Evolutionary conservation across 176 grass and related monocot species (phyloP), one percentile per base, ranked within the genome.

Genomic region (Bonia amplexicaulis): DNA sequence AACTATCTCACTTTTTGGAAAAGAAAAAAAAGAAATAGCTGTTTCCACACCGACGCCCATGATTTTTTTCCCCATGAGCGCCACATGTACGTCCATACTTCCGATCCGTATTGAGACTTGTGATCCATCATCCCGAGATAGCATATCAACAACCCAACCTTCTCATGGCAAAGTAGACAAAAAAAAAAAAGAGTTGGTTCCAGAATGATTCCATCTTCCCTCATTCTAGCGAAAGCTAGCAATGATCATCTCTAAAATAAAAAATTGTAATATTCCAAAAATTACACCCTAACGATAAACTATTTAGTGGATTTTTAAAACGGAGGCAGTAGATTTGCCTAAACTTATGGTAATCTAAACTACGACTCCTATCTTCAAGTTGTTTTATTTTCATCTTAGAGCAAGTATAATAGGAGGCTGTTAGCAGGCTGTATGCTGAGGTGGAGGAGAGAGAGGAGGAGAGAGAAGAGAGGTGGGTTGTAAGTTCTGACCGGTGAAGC

Each of bases 1-100:
- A 76, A 84, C 20, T 73, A 51, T 58, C 7, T 33, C 22, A 4
- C 39, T 23, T 15, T 76, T 13, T 76, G 3, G 37, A 8, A 15
- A 47, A 42, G 9, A 75, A 67, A 6, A 67, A 6, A 76, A 75
- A 70, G 40, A 45, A 27, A 25, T 69, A 44, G 3, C 42, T 3
- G 31, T 81, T 75, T 53, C 57, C 76, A 68, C 82, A 68, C 76
- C 75, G 85, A 84, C 85, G 80, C 80, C 49, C 53, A n/a, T 17
- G 89, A 87, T 84, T 87, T 42, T 87, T 42, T 46, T 51, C 68
- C 73, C 80, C 80, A 73, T 83, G 66, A 52, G n/a, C 79, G 42
- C 71, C 81, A 31, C 55, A 73, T 74, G 87, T 63, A 72, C 58
- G 69, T 69, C 68, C 80, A 75, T 80, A 51, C 16, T 27, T 37